Conservation (phyloP, 768 basidiomycete species). For the Auricularia sp. region DNA sequence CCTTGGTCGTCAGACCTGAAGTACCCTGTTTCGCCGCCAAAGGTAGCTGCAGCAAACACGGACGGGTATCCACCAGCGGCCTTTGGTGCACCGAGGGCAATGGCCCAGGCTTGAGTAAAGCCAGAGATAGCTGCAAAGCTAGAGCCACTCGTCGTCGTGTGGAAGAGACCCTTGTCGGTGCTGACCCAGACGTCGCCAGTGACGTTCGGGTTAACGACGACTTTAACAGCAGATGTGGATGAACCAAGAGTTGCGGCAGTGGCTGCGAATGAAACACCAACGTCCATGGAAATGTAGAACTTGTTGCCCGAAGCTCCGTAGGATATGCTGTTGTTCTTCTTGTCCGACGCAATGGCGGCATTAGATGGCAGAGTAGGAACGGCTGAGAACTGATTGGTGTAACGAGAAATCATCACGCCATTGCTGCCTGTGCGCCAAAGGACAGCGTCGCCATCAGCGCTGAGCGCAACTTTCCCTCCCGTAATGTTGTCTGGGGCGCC, state of each 20-base stretch:
- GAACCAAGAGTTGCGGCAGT: slow-evolving; percentile 33
- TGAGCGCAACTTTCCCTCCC: slow-evolving; percentile 27
- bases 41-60: slow-evolving; percentile 44
- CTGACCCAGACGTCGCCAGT: slow-evolving; percentile 59
- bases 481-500: slow-evolving; percentile 41
- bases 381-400: slow-evolving; percentile 35
- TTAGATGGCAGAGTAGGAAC: slow-evolving; percentile 43
- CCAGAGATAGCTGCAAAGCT: slow-evolving; percentile 39
- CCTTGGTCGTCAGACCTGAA: slow-evolving; percentile 50
- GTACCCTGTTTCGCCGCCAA: slow-evolving; percentile 34
- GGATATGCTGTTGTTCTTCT: slow-evolving; percentile 44
- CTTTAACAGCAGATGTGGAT: slow-evolving; percentile 39
- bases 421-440: slow-evolving; percentile 38
- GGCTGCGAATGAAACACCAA: slow-evolving; percentile 39
- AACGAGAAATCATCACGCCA: slow-evolving; percentile 44
- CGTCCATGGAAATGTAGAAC: slow-evolving; percentile 51
- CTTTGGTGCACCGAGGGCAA: slow-evolving; percentile 45
- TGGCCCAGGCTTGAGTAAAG: slow-evolving; percentile 43
- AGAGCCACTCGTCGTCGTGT: slow-evolving; percentile 41
- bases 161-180: slow-evolving; percentile 47
- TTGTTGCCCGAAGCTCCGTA: slow-evolving; percentile 45
- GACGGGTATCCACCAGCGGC: slow-evolving; percentile 40
- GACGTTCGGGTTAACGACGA: slow-evolving; percentile 42
- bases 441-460: slow-evolving; percentile 45
- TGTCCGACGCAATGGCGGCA: slow-evolving; percentile 54